These are phyloP conservation scores for Solidago caesia DNA, from an alignment of 129 eudicot genomes.

Conservation along the genomic window DNA sequence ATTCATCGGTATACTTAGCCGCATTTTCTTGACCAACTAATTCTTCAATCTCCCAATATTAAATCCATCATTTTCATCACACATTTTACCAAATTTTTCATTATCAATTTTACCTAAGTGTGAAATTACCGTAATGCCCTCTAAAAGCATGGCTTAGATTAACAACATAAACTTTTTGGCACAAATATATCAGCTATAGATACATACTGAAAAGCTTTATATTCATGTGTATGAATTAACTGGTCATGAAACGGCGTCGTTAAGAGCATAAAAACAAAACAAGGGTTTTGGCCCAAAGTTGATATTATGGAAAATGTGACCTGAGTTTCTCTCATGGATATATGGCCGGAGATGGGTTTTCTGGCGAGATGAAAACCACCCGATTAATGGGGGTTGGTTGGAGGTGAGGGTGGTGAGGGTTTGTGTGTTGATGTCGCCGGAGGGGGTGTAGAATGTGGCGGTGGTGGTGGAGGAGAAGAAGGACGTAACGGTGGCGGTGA, in stretches of 20 bases:
- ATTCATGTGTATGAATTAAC: constrained; percentile 81
- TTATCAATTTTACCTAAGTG: constrained; percentile 44
- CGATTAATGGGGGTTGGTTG: constrained; percentile 49
- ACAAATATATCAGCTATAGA: constrained; percentile 40
- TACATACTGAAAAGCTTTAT: constrained; percentile 54
- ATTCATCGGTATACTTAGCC: constrained; percentile 46
- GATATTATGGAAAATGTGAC: constrained; percentile 44
- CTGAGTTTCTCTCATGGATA: constrained; percentile 59
- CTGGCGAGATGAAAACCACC: constrained; percentile 90
- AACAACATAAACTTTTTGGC: constrained; percentile 49
- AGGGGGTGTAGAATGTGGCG: constrained; percentile 38
- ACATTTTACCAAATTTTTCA: constrained; percentile 45
- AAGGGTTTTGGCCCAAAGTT: constrained; percentile 36
- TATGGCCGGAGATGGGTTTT: constrained; percentile 75
- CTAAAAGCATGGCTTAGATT: constrained; percentile 89
- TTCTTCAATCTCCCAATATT: constrained; percentile 55
- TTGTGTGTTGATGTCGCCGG: constrained; percentile 39
- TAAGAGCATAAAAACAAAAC: constrained; percentile 59
- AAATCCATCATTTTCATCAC: constrained; percentile 47
- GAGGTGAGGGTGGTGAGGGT: constrained; percentile 32
- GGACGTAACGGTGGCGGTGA: constrained; percentile 53
- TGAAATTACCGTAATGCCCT: constrained; percentile 59
- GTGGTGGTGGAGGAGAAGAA: constrained; percentile 45
- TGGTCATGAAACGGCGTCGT: constrained; percentile 73
- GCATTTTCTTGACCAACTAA: constrained; percentile 60